A percentile compares a stretch with the other conserved stretches of the same genome.
Conservation (phyloP, 768 basidiomycete genomes). For the Phaeotremella fagi region DNA sequence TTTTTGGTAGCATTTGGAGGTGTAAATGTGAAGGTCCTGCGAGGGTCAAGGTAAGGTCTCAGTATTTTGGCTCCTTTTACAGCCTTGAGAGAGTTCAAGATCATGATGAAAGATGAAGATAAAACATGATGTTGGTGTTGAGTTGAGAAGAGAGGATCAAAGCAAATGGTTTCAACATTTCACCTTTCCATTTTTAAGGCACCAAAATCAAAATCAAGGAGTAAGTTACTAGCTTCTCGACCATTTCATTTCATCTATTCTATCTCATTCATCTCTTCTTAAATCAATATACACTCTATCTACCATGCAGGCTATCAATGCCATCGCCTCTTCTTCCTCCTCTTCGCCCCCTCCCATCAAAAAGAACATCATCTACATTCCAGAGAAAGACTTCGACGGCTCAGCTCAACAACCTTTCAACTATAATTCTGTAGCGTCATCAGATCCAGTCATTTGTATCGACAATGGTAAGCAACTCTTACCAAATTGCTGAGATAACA, state of each 20-base stretch:
- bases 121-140: no score
- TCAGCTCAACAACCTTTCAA: slow-evolving; percentile 24
- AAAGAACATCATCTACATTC: slow-evolving; percentile 19
- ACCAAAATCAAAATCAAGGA: no score
- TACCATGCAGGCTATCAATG: neutral
- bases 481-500: neutral
- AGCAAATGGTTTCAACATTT: no score
- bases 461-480: slow-evolving; percentile 31
- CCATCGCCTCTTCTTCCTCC: slow-evolving; percentile 18
- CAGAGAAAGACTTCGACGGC: slow-evolving; percentile 13
- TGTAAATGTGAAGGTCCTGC: no score
- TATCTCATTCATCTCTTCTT: neutral
- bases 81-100: no score
- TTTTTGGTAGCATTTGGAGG: neutral
- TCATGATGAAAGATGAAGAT: no score
- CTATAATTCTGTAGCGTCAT: slow-evolving; percentile 18
- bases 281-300: neutral
- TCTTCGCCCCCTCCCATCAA: no score
- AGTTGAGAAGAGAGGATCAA: no score
- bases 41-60: no score
- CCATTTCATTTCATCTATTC: neutral
- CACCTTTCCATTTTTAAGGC: no score
- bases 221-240: no score
- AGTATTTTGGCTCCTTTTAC: no score
- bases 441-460: slow-evolving; percentile 38